Conservation (phyloP, 805 yeast genomes). For the Cyberlindnera mycetangii region DNA sequence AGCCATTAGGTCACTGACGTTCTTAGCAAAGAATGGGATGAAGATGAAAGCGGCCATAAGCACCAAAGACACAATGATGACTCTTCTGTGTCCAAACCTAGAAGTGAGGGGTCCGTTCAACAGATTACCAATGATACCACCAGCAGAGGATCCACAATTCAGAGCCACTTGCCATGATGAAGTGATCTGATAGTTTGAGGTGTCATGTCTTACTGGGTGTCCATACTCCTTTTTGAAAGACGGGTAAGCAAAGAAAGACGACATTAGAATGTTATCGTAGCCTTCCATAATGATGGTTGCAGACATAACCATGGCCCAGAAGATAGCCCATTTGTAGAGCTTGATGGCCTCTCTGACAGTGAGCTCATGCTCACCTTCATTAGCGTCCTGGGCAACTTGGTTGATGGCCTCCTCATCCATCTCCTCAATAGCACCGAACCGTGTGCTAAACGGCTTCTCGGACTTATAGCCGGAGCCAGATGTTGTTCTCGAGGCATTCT, state of each 20-base stretch:
- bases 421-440: constrained; percentile 14
- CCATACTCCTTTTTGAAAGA: constrained; percentile 21
- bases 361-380: constrained; percentile 20
- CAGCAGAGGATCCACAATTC: constrained; percentile 30
- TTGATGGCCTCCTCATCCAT: constrained; percentile 14
- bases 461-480: constrained; percentile 1
- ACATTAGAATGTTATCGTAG: constrained; percentile 22
- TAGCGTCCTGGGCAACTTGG: constrained; percentile 18
- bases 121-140: constrained; percentile 33
- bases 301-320: constrained; percentile 21
- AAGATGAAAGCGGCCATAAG: constrained; percentile 36
- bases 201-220: constrained; percentile 26
- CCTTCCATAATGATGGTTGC: constrained; percentile 27
- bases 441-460: background rate
- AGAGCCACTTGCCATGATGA: constrained; percentile 45
- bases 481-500: constrained; percentile 16
- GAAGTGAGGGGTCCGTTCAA: constrained; percentile 30
- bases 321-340: constrained; percentile 17
- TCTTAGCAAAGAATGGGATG: constrained; percentile 39
- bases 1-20: constrained; percentile 34
- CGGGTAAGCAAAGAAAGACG: constrained; percentile 26
- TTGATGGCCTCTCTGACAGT: constrained; percentile 19
- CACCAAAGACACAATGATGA: constrained; percentile 30
- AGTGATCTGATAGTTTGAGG: constrained; percentile 32
- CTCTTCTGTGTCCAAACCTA: constrained; percentile 35